Evolutionary conservation across 148 eudicot species (phyloP), one percentile per base, ranked within the genome.

Genomic region (Camellia japonica): DNA sequence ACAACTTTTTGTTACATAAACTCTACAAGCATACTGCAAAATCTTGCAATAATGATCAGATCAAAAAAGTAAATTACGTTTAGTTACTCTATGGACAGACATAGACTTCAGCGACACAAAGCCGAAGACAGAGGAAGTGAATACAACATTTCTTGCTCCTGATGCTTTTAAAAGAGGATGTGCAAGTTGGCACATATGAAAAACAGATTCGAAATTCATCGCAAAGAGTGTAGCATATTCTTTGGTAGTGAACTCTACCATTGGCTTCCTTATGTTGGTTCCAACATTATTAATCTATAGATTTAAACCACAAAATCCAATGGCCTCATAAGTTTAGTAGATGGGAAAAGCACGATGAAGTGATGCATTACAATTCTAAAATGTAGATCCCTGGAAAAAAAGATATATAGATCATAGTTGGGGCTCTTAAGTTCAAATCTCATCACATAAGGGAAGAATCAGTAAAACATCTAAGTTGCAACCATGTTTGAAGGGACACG

Each of bases 281-380:
- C 92, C 97, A 9, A 90, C 97, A 86, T 93, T 93, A 79, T 93
- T 93, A 71, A 93, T 83, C 97, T 93, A 87, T 79, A 66, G 52
- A 23, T 30, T 62, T 60, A 51, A 20, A 4, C 51, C 46, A 44
- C 60, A 79, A 64, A 78, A 38, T 30, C 20, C 68, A 56, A 60
- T 41, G 38, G 52, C 51, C 46, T 5, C 19, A 11, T 2, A 19
- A 71, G 59, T 49, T 71, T 23, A 49, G 56, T 49, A 19, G 14
- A 18, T 41, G 49, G 56, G 56, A 54, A 30, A 54, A 15, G 20
- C 20, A 77, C 1, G 12, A 18, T n/a, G 46, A 12, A 54, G 38
- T 66, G 16, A 54, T 73, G 76, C 19, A 73, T 52, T 54, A 0
- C 74, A 49, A 15, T 68, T 49, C 47, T 11, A 70, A 3, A 3